Evolutionary conservation across 2,329 filamentous ascomycete species (phyloP).

Genomic region (Aspergillus aculeatinus): DNA sequence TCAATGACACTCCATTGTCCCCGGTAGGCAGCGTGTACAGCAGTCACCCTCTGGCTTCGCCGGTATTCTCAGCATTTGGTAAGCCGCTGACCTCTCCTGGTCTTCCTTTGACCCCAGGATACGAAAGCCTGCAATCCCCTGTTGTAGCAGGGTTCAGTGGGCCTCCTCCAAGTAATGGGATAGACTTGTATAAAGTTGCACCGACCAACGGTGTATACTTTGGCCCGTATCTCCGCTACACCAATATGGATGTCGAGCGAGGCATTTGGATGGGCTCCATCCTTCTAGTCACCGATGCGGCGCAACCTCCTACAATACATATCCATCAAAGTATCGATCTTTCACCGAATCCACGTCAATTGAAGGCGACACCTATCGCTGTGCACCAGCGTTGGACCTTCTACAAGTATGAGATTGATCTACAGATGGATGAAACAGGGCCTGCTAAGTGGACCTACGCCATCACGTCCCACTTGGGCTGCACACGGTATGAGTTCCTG

Average conservation of each 20-base stretch:
- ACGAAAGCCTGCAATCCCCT: constrained; percentile 78
- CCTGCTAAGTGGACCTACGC: constrained; percentile 95
- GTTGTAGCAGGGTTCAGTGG: constrained; percentile 79
- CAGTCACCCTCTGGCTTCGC: constrained; percentile 68
- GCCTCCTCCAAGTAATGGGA: constrained; percentile 81
- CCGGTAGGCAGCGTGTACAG: constrained; percentile 74
- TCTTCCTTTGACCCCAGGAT: constrained; percentile 77
- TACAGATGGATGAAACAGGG: constrained; percentile 79
- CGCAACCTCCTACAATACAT: constrained; percentile 93
- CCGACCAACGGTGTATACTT: constrained; percentile 98
- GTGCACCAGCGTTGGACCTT: constrained; percentile 94
- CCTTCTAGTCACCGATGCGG: constrained; percentile 84
- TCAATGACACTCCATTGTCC: constrained; percentile 79
- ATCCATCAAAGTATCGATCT: constrained; percentile 87
- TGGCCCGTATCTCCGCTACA: constrained; percentile 90
- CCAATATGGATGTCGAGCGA: constrained; percentile 93
- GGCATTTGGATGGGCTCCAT: constrained; percentile 93
- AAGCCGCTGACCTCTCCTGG: constrained; percentile 73
- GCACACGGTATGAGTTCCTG: constrained; percentile 96
- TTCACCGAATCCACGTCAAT: constrained; percentile 85
- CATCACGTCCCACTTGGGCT: constrained; percentile 93
- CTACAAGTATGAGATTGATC: constrained; percentile 87
- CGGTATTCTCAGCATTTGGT: constrained; percentile 57
- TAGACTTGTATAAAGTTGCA: constrained; percentile 90
- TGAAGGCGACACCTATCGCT: constrained; percentile 77